These are phyloP conservation scores for Trapa bicornis DNA, from an alignment of 345 rosid species.

Conservation along the genomic window DNA sequence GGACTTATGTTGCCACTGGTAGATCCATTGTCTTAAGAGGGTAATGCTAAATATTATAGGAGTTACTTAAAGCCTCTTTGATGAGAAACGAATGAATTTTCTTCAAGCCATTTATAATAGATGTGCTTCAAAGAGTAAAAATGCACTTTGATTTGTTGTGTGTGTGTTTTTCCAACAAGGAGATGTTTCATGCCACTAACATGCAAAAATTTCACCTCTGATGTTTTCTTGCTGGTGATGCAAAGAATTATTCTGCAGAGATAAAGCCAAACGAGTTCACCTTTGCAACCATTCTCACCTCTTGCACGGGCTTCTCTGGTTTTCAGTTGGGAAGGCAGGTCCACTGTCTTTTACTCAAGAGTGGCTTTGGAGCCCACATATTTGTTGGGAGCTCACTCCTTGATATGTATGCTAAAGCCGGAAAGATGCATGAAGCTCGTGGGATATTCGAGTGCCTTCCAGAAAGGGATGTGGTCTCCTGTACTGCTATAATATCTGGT, in stretches of 20 bases:
- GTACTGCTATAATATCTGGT: constrained; percentile 89
- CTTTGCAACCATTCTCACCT: constrained; percentile 55
- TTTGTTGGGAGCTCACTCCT: constrained; percentile 92
- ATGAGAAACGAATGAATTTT: neutral
- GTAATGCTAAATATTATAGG: too few relatives aligned
- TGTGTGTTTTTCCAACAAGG: neutral
- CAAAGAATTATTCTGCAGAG: constrained; percentile 25
- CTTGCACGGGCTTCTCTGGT: constrained; percentile 44
- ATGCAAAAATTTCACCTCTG: neutral
- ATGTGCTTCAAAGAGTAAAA: neutral
- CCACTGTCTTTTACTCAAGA: constrained; percentile 53
- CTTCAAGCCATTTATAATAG: neutral
- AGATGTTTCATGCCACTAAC: neutral
- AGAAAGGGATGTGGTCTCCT: constrained; percentile 86
- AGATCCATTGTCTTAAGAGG: too few relatives aligned
- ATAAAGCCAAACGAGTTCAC: constrained; percentile 68
- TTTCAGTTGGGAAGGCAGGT: constrained; percentile 58
- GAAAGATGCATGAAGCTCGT: constrained; percentile 68
- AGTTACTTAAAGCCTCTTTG: too few relatives aligned
- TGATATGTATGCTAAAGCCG: constrained; percentile 90
- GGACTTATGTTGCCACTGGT: too few relatives aligned
- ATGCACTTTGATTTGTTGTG: neutral
- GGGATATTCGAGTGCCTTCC: constrained; percentile 57
- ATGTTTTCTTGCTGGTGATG: constrained; percentile 11
- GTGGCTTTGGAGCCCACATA: constrained; percentile 41